phyloP scores from a whole-genome alignment of 352 stramenopile species.

The Phytophthora sp. region DNA sequence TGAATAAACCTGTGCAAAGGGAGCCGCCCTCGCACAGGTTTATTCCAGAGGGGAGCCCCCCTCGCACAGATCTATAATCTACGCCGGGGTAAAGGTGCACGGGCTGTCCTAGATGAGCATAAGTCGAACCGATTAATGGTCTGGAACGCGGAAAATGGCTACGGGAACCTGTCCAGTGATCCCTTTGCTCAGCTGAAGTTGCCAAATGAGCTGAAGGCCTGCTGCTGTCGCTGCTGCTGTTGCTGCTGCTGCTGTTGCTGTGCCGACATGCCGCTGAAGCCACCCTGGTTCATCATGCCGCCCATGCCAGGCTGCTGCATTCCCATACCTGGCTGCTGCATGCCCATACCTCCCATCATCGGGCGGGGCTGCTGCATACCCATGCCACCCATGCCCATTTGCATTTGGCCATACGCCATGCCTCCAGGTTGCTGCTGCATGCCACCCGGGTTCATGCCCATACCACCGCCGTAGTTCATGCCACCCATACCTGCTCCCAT shows the following conservation, averaged over 20 bases:
- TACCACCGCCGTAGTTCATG: constrained; percentile 54
- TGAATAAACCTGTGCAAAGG: too few relatives aligned
- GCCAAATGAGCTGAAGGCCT: constrained; percentile 68
- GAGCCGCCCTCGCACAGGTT: too few relatives aligned
- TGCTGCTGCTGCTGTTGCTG: constrained; percentile 57
- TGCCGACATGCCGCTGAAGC: constrained; percentile 46
- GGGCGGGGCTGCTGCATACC: constrained; percentile 37
- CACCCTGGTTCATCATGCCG: constrained; percentile 71
- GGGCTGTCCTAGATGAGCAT: too few relatives aligned
- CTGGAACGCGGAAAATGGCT: constrained; percentile 9
- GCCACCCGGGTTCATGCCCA: constrained; percentile 27
- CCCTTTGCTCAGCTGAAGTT: constrained; percentile 37
- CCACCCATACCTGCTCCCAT: constrained; percentile 51
- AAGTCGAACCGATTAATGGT: too few relatives aligned
- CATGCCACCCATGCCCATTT: constrained; percentile 60
- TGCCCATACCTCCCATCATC: constrained; percentile 54
- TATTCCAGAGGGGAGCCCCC: too few relatives aligned
- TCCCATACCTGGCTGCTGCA: constrained; percentile 44
- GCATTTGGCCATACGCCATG: constrained; percentile 49
- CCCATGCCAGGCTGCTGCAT: constrained; percentile 52
- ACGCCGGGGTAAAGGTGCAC: too few relatives aligned
- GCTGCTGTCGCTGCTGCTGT: constrained; percentile 61
- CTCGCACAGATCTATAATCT: too few relatives aligned
- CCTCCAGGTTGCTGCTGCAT: constrained; percentile 45
- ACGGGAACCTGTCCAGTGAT: neutral